Percentiles rank a stretch among this genome's conserved stretches.
phyloP scores from a whole-genome alignment of 1,284 basidiomycete genomes.

The Puccinia coronata region DNA sequence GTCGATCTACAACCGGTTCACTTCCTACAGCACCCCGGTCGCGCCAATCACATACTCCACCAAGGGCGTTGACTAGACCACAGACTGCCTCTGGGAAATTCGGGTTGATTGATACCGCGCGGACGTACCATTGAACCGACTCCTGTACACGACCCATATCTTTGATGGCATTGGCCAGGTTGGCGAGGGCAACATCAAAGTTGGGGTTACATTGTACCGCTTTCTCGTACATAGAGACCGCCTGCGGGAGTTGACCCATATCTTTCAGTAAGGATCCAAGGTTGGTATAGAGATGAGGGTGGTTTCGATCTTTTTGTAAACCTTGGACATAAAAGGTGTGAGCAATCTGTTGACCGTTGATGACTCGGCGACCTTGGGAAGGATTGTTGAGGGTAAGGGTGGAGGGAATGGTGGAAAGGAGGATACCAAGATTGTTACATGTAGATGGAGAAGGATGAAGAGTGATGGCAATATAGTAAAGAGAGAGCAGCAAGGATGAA shows the following conservation, averaged over 20 bases:
- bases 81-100: constrained; percentile 64
- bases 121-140: constrained; percentile 61
- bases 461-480: constrained; percentile 67
- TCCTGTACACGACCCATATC: constrained; percentile 58
- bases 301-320: constrained; percentile 64
- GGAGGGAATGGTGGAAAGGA: constrained; percentile 63
- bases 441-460: constrained; percentile 65
- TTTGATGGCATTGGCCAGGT: constrained; percentile 67
- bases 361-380: constrained; percentile 56
- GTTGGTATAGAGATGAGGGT: constrained; percentile 68
- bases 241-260: constrained; percentile 64
- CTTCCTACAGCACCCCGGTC: constrained; percentile 60
- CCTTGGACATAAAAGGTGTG: constrained; percentile 66
- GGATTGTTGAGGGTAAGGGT: constrained; percentile 55
- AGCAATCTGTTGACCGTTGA: constrained; percentile 62
- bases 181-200: constrained; percentile 67
- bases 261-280: constrained; percentile 68
- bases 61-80: constrained; percentile 65
- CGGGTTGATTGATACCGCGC: constrained; percentile 50
- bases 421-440: constrained; percentile 68
- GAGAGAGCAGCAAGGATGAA: constrained; percentile 63
- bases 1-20: constrained; percentile 33
- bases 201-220: constrained; percentile 66
- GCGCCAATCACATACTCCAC: constrained; percentile 66
- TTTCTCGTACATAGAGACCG: constrained; percentile 64